These are phyloP conservation scores for Hortiboletus flavorubellus DNA, from an alignment of 768 basidiomycete genomes.

Conservation along the genomic window DNA sequence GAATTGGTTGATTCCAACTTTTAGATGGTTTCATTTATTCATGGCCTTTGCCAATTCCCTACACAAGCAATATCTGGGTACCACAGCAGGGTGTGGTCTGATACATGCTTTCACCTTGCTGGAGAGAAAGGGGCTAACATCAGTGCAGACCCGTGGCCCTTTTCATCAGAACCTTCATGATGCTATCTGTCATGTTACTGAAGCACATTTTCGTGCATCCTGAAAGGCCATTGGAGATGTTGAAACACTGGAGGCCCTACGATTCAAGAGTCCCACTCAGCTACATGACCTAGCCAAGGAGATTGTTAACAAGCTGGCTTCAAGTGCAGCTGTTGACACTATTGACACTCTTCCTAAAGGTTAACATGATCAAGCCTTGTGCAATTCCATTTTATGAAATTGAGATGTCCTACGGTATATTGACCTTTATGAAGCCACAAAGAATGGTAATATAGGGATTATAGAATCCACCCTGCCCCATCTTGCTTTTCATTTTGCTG, in stretches of 20 bases:
- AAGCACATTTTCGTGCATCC: constrained; percentile 36
- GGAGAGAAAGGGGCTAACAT: constrained; percentile 12
- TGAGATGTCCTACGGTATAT: constrained; percentile 37
- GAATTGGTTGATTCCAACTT: too few species aligned
- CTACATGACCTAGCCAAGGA: neutral
- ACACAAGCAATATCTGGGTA: constrained; percentile 3
- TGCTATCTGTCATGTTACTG: constrained; percentile 33
- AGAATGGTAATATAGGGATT: constrained; percentile 27
- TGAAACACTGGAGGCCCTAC: constrained; percentile 25
- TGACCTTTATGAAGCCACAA: constrained; percentile 33
- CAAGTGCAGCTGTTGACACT: neutral
- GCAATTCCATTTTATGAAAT: constrained; percentile 35
- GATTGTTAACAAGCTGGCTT: neutral
- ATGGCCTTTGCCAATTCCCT: too few species aligned
- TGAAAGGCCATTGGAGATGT: constrained; percentile 31
- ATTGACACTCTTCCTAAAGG: constrained; percentile 2
- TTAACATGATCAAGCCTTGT: constrained; percentile 25
- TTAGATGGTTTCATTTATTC: too few species aligned
- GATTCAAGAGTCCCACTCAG: neutral
- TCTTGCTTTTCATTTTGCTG: neutral
- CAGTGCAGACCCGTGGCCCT: constrained; percentile 10
- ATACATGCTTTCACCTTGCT: constrained; percentile 20
- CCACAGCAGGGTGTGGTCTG: constrained; percentile 16
- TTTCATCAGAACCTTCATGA: constrained; percentile 31
- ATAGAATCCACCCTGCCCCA: constrained; percentile 23